Evolutionary conservation across 306 rosid species (phyloP).

Genomic region (Inga laurina): DNA sequence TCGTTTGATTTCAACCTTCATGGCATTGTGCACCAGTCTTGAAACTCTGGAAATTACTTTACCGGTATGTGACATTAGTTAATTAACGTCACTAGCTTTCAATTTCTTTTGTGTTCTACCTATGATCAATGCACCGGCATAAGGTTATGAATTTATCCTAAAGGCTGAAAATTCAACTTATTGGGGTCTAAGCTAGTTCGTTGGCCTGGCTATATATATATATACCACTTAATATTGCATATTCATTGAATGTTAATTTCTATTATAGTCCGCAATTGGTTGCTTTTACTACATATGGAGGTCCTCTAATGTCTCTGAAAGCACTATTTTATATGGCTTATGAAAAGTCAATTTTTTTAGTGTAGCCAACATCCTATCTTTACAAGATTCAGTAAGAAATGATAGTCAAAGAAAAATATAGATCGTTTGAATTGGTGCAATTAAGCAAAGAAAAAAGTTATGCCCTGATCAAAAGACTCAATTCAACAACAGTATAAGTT

Average conservation of each 20-base stretch:
- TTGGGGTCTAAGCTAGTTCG: not conserved
- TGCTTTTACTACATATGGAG: not conserved
- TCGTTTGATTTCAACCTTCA: not conserved
- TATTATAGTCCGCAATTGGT: not conserved
- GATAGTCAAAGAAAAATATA: too few relatives aligned
- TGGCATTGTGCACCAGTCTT: not conserved
- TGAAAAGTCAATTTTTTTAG: not conserved
- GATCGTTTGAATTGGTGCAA: too few relatives aligned
- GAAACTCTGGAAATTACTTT: slow-evolving; percentile 12
- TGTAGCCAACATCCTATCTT: too few relatives aligned
- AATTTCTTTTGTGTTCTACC: not conserved
- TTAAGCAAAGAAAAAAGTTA: too few relatives aligned
- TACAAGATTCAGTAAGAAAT: too few relatives aligned
- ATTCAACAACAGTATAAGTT: too few relatives aligned
- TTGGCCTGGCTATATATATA: not conserved
- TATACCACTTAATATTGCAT: not conserved
- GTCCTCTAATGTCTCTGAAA: not conserved
- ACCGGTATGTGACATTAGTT: slow-evolving; percentile 21
- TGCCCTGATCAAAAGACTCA: too few relatives aligned
- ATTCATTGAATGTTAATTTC: not conserved
- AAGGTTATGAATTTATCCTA: not conserved
- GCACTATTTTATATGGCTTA: not conserved
- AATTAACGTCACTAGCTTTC: not conserved
- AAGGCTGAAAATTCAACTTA: too few relatives aligned
- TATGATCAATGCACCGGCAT: not conserved